Percentiles rank a stretch among this genome's conserved stretches.
Conservation (phyloP, 768 basidiomycete species). For the Russula sp. region DNA sequence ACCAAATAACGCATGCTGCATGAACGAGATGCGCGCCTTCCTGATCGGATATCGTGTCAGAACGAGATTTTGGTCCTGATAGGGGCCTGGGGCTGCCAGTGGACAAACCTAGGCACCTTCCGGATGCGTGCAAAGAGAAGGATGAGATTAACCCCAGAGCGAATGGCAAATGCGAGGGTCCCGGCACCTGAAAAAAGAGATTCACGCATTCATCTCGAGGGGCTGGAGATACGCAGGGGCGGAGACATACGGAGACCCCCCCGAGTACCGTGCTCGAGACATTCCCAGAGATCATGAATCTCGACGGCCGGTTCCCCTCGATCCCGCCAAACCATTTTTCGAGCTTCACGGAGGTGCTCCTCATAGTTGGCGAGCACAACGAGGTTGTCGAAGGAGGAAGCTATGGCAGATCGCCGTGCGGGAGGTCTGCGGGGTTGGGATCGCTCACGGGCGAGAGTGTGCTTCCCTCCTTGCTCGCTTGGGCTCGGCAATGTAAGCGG, state of each 20-base stretch:
- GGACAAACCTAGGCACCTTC: constrained; percentile 21
- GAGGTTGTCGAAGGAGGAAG: constrained; percentile 80
- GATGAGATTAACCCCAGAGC: constrained; percentile 79
- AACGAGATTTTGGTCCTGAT: too few relatives aligned
- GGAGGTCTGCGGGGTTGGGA: constrained; percentile 41
- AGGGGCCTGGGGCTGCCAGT: too few relatives aligned
- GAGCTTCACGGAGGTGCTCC: constrained; percentile 63
- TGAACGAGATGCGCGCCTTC: constrained; percentile 55
- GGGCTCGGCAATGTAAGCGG: not conserved
- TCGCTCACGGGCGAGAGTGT: not conserved
- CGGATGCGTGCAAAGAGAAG: constrained; percentile 67
- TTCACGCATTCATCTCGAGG: not conserved
- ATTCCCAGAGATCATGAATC: constrained; percentile 54
- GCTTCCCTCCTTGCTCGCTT: not conserved
- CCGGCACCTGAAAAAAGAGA: constrained; percentile 58
- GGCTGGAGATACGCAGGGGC: not conserved
- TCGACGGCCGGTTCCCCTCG: constrained; percentile 70
- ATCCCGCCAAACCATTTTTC: constrained; percentile 79
- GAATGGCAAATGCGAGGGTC: constrained; percentile 70
- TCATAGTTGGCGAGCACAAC: constrained; percentile 82
- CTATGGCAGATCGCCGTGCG: constrained; percentile 53
- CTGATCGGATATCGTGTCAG: constrained; percentile 33
- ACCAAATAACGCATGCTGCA: constrained; percentile 82
- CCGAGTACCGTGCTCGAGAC: constrained; percentile 60
- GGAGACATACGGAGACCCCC: constrained; percentile 64